Percentiles rank a stretch among this genome's conserved stretches.
Conservation (phyloP, 768 basidiomycete genomes). For the Calocera viscosa region DNA sequence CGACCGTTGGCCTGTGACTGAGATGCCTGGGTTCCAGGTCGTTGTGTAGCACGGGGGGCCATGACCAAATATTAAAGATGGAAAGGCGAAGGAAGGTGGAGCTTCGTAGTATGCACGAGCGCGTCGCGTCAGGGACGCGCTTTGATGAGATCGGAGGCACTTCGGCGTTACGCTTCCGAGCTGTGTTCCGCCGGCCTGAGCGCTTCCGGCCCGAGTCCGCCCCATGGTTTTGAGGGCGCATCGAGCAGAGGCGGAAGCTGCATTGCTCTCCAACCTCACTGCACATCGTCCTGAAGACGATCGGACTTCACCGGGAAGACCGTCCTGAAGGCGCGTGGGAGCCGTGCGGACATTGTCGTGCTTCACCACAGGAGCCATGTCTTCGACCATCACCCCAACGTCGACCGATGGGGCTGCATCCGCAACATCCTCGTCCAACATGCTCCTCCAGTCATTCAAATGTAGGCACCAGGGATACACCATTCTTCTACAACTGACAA, state of each 20-base stretch:
- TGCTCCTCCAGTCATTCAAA: neutral
- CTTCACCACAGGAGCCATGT: neutral
- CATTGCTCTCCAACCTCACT: neutral
- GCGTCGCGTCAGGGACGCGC: neutral
- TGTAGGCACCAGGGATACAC: neutral
- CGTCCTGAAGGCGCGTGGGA: too few relatives aligned
- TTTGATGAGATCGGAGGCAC: neutral
- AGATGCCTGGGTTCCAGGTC: neutral
- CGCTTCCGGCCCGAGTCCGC: neutral
- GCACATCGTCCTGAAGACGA: too few relatives aligned
- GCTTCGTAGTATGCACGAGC: neutral
- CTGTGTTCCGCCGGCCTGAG: neutral
- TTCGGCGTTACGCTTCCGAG: neutral
- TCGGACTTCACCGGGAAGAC: too few relatives aligned
- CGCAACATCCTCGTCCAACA: neutral
- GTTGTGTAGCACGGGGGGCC: neutral
- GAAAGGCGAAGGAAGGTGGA: neutral
- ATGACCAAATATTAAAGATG: neutral
- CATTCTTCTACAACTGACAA: neutral
- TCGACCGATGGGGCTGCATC: neutral
- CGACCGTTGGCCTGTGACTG: neutral
- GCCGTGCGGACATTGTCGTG: too few relatives aligned
- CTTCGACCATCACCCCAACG: neutral
- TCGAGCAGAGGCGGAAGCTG: neutral
- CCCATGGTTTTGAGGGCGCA: neutral